These are phyloP conservation scores for Zygosaccharomyces pseudobailii DNA, from an alignment of 1,139 yeast species.

Conservation along the genomic window DNA sequence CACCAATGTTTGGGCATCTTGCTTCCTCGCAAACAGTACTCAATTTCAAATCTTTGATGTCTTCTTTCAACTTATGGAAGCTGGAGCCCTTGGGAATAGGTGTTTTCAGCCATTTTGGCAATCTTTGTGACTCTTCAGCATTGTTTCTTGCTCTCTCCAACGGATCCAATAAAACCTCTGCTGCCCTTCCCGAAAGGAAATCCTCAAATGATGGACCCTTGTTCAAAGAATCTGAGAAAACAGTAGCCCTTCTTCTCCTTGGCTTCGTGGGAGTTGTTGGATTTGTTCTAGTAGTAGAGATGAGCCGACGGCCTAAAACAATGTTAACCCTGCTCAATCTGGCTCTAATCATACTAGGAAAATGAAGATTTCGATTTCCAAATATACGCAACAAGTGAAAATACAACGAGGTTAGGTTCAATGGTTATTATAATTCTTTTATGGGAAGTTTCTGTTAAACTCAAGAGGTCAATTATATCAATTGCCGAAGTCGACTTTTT, in stretches of 20 bases:
- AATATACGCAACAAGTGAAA: background rate
- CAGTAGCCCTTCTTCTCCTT: conserved; percentile 49
- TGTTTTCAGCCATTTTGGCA: conserved; percentile 92
- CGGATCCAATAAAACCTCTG: conserved; percentile 60
- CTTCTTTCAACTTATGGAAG: conserved; percentile 74
- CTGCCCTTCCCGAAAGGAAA: conserved; percentile 76
- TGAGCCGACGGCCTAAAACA: conserved; percentile 6
- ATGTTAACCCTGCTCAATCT: background rate
- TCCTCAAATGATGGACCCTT: conserved; percentile 94
- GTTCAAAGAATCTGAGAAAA: conserved; percentile 66
- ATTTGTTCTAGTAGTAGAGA: conserved; percentile 12
- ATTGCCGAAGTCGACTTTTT: background rate
- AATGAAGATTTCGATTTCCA: background rate
- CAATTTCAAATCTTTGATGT: conserved; percentile 79
- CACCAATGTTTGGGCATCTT: conserved; percentile 97
- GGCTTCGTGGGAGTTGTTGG: conserved; percentile 13
- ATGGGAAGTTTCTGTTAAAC: background rate
- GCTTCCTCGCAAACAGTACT: conserved; percentile 99
- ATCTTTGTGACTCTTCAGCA: conserved; percentile 36
- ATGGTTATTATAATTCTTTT: background rate
- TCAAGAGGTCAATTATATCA: background rate
- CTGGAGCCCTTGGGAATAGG: conserved; percentile 92
- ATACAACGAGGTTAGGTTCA: background rate
- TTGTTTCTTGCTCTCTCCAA: conserved; percentile 58
- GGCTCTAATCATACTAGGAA: background rate